Base-by-base conservation (phyloP, 257 asterid species). In the Scutellaria baicalensis region DNA sequence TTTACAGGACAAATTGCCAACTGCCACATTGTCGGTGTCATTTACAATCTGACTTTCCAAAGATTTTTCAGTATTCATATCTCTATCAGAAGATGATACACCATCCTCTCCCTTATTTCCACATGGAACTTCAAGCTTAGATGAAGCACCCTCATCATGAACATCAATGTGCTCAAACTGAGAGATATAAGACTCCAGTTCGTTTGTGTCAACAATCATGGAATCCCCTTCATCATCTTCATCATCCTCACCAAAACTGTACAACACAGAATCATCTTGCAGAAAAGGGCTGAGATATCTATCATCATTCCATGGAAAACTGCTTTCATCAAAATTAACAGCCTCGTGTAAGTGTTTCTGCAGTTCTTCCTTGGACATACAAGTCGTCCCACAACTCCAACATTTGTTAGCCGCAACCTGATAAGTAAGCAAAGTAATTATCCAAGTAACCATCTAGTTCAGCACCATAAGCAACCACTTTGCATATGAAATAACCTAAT, bases 261-360 rank as follows among this genome's bases (percentile, higher is more conserved):
- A 91, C 72, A 93, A 65, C 16, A 93, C 84, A 8, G 96, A 84
- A 78, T 93, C 99, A 55, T 91, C 97, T 74, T 77, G 89, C 87
- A 89, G 64, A 79, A 86, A 78, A 17, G 99, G 95, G 47, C 59
- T 83, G 57, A 93, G 84, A 84, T 85, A 93, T 71, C 45, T 78
- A 57, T 91, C 94, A 69, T 82, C 91, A 70, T 85, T 85, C 97
- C 96, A 93, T 10, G 92, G 99, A 48, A 83, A 63, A 63, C 13
- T 62, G 73, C 38, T 76, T 3, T 72, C 66, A 51, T 75, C 81
- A 66, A 74, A 81, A 47, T 40, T 60, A 50, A 38, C 68, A 12
- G 49, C 71, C 72, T 72, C 72, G 31, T 87, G 96, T 43, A 86
- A 73, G 78, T 90, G 97, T 47, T 78, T 77, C 56, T 58, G 85